Evolutionary conservation across 495 filamentous ascomycete species (phyloP), one percentile per base, ranked within the genome.

Genomic region (Neurospora cerealis): DNA sequence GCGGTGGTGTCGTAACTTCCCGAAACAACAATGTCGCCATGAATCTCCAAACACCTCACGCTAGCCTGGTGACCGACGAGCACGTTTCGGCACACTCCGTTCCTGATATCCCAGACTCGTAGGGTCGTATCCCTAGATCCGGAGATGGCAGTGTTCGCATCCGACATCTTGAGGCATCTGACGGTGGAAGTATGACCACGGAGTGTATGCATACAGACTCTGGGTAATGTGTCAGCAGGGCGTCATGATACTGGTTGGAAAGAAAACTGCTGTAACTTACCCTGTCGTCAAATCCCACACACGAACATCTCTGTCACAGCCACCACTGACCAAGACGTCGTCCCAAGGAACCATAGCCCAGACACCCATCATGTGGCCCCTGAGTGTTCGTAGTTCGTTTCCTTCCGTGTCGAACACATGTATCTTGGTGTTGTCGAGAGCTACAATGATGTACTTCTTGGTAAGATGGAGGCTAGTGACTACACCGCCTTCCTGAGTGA

Each of bases 341-440:
- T 92, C 96, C 93, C 95, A 97, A 17, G 96, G 96, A 71, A 99
- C 94, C 95, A 99, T 98, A 24, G 96, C 96, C 96, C 96, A 99
- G 46, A 99, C 96, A 41, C 96, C 96, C 96, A 99, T 99, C 44
- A 97, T 92, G 82, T 99, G 96, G 37, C 96, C 96, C 78, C 94
- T 90, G 17, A 99, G 86, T 4, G 94, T 98, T 81, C 93, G 94
- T 79, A 94, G 91, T 73, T 93, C 89, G 73, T 92, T 89, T 36
- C 96, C 96, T 74, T 96, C 90, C 13, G 93, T 93, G 82, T 98
- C 93, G 80, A 98, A 99, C 9, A 99, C 93, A 81, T 98, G 96
- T 46, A 99, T 98, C 81, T 95, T 97, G 70, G 96, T 96, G 83
- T 98, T 99, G 83, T 99, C 96, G 73, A 99, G 86, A 60, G 96